Evolutionary conservation across 306 rosid genomes (phyloP), one percentile per base, ranked within the genome.

Genomic region (Cyamopsis tetragonoloba): DNA sequence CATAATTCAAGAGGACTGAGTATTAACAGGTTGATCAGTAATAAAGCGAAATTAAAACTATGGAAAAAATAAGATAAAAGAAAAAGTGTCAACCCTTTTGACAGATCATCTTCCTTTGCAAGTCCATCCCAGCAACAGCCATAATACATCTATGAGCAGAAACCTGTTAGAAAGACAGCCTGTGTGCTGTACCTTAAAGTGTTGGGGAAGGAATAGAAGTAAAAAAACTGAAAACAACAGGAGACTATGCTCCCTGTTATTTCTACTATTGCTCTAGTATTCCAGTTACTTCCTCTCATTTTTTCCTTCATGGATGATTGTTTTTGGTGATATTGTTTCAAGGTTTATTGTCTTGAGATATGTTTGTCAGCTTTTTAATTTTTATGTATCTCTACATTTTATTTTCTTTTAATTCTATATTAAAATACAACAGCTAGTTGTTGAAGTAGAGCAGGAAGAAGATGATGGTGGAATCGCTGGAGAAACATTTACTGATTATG

Each of bases 391-490:
- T 30, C 32, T 32, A 30, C n/a, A n/a, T n/a, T n/a, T n/a, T n/a
- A n/a, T n/a, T 44, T 1, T 44, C 17, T 56, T 37, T 28, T 34
- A 13, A 11, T 47, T 43, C 10, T 15, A 27, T 8, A 48, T 61
- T 37, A 48, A 68, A 53, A 62, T n/a, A n/a, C n/a, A n/a, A n/a
- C 80, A 93, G 99, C 80, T 86, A 71, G 97, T 95, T 77, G 87
- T 90, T 75, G 99, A 93, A 81, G 99, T 93, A 63, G 99, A 93
- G 85, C 83, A 88, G 66, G 99, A 93, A 66, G 99, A 93, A 78
- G 99, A 93, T 79, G 99, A 88, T 86, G 99, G 97, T 55, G 97
- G 99, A 65, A 65, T 63, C 79, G 88, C 42, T 19, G 99, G 99
- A 53, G 99, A 93, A 85, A 93, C 99, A 13, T 93, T 93, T 86